Evolutionary conservation across 169 alveolate species (phyloP), one percentile per base, ranked within the genome.

Genomic region (Amoebophrya sp.): DNA sequence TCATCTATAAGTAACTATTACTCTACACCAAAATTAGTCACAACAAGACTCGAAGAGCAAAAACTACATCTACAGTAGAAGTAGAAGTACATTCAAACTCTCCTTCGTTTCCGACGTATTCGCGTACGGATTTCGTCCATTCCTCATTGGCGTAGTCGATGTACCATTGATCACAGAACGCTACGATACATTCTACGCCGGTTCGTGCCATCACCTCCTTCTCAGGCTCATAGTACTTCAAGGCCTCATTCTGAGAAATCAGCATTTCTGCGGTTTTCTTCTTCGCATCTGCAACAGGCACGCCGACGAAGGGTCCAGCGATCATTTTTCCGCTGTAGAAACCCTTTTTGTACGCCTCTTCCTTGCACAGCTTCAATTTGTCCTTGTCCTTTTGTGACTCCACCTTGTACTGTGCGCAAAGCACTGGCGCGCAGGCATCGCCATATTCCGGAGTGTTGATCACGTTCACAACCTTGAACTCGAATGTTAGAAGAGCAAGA

Each of bases 121-220:
- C 97, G 90, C 95, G 94, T 0, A 98, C 99, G 34, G 93, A 94
- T 38, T 96, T 93, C 92, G 98, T 97, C 99, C 99, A 99, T 23
- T 96, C 96, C 78, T 96, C 98, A 93, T 99, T 99, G 36, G 99
- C 99, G 95, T 98, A 99, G 91, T 96, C 97, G 65, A 99, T 94
- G 95, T 97, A 98, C 99, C 99, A 99, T 95, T 98, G 98, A 93
- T 97, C 97, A 90, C 99, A 97, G 41, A 98, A 93, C 0, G 99
- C 99, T 41, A 98, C 99, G 41, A 99, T 97, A 93, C 99, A 98
- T 92, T 96, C 96, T 91, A 97, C 99, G 24, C 99, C 99, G 78
- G 98, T 96, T 93, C 99, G 95, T 34, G 99, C 97, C 41, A 98
- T 96, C 0, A 99, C 99, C 29, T 95, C 91, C 40, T 97, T 97